A percentile compares a stretch with the other conserved stretches of the same genome.
These are phyloP conservation scores for Tillandsia leiboldiana DNA, from an alignment of 176 grass and related monocot species.

Conservation along the genomic window DNA sequence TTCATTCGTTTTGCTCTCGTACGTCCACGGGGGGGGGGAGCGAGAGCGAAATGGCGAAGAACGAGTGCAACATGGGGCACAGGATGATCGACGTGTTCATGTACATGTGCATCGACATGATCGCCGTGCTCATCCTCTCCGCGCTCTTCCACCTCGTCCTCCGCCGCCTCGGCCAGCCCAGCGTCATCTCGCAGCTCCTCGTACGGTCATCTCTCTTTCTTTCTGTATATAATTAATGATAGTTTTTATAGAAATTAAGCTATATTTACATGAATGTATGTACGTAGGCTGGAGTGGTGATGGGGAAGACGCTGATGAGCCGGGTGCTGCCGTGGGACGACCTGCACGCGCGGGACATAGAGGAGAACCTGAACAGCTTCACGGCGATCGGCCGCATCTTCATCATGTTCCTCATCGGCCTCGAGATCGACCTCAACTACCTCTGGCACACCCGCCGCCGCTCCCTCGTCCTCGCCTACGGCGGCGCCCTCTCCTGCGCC, in stretches of 20 bases:
- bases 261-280: neutral
- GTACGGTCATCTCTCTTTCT: conserved; percentile 9
- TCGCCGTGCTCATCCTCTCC: conserved; percentile 32
- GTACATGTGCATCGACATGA: conserved; percentile 33
- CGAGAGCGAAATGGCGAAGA: neutral
- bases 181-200: conserved; percentile 52
- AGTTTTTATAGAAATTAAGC: neutral
- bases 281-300: conserved; percentile 42
- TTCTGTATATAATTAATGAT: too few species aligned
- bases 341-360: conserved; percentile 16
- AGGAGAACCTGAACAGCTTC: conserved; percentile 12
- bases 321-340: conserved; percentile 10
- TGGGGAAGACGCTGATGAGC: conserved; percentile 32
- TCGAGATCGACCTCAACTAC: conserved; percentile 59
- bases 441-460: conserved; percentile 32
- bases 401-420: conserved; percentile 66
- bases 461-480: conserved; percentile 22
- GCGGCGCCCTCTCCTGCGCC: conserved; percentile 22
- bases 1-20: too few species aligned
- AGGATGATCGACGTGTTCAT: conserved; percentile 16
- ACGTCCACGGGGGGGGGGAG: too few species aligned
- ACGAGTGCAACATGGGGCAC: neutral
- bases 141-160: conserved; percentile 38
- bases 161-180: conserved; percentile 48
- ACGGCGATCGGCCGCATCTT: conserved; percentile 32